Evolutionary conservation across 176 grass and related monocot species (phyloP).

Genomic region (Avena atlantica): DNA sequence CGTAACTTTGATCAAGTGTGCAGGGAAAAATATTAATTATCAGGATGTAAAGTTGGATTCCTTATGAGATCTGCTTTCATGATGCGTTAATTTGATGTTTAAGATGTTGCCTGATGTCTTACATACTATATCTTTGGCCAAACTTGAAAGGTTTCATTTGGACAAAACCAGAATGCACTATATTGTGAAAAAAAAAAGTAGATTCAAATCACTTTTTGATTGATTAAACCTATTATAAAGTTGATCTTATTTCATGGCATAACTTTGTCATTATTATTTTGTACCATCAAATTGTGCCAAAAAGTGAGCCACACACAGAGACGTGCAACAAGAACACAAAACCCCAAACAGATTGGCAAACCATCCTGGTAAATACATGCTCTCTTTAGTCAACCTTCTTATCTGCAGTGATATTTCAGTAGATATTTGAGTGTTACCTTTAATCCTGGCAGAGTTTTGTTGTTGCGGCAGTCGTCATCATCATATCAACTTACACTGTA

Average conservation of each 20-base stretch:
- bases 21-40: not conserved
- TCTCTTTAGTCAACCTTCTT: not conserved
- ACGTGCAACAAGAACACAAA: not conserved
- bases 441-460: not conserved
- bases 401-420: not conserved
- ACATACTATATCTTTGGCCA: not conserved
- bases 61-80: not conserved
- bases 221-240: not conserved
- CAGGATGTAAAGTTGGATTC: not conserved
- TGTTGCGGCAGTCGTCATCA: not conserved
- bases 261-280: not conserved
- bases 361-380: not conserved
- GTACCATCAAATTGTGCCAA: not conserved
- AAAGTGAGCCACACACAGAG: not conserved
- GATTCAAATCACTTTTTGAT: not conserved
- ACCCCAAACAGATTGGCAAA: not conserved
- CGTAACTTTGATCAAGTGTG: not conserved
- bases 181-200: not conserved
- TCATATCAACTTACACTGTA: not conserved
- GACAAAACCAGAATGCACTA: not conserved
- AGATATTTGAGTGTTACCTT: not conserved
- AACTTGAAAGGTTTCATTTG: not conserved
- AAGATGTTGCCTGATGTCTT: not conserved
- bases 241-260: not conserved
- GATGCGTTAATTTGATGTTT: not conserved